phyloP scores from a whole-genome alignment of 2,329 filamentous ascomycete genomes.

The Colletotrichum karsti region DNA sequence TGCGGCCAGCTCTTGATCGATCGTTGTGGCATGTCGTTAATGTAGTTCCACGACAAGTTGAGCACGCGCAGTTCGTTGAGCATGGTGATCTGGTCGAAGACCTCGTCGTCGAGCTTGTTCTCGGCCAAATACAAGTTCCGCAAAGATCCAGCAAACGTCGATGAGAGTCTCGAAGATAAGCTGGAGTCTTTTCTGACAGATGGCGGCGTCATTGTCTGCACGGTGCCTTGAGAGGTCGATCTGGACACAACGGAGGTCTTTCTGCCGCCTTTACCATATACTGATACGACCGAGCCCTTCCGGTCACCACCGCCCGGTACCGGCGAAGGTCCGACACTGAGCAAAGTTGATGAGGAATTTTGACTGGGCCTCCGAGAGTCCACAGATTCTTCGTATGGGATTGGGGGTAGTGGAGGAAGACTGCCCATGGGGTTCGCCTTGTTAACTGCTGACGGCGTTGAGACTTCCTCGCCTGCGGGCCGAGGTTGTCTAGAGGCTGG shows the following conservation, averaged over 20 bases:
- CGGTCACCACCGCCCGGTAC: conserved; percentile 67
- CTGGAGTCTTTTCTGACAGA: conserved; percentile 86
- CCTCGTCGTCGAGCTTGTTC: conserved; percentile 92
- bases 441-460: conserved; percentile 45
- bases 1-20: conserved; percentile 91
- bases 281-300: conserved; percentile 86
- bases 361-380: conserved; percentile 82
- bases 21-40: conserved; percentile 90
- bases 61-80: conserved; percentile 86
- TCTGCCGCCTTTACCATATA: conserved; percentile 80
- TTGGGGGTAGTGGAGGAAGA: conserved; percentile 67
- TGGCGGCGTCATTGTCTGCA: conserved; percentile 60
- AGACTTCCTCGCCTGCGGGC: conserved; percentile 58
- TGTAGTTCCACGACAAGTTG: conserved; percentile 93
- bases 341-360: conserved; percentile 73
- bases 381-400: conserved; percentile 72
- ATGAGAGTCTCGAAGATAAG: conserved; percentile 79
- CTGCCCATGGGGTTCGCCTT: conserved; percentile 47
- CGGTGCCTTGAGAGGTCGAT: conserved; percentile 55
- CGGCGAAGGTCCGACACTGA: conserved; percentile 81
- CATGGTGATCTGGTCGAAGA: conserved; percentile 89
- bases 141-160: conserved; percentile 89
- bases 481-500: conserved; percentile 76
- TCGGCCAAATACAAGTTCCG: conserved; percentile 89
- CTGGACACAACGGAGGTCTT: conserved; percentile 87